Conservation (phyloP, 1,139 yeast genomes). For the Hyphopichia khmerensis region DNA sequence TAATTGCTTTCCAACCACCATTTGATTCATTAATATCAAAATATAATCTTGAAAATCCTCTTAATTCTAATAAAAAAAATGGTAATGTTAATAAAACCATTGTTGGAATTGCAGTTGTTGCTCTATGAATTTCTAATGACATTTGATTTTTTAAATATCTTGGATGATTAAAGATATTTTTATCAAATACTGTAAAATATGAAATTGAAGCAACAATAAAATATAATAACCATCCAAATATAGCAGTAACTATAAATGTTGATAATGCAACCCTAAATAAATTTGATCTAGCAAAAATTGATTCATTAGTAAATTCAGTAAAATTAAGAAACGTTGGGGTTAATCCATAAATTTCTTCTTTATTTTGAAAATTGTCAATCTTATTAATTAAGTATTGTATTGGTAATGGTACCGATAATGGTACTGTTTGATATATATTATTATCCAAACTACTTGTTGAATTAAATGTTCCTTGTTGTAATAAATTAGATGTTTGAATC, state of each 20-base stretch:
- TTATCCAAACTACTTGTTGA: slow-evolving; percentile 7
- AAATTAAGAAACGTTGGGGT: slow-evolving; percentile 39
- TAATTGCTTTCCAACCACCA: slow-evolving; percentile 67
- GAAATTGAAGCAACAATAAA: slow-evolving; percentile 73
- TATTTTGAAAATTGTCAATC: slow-evolving; percentile 27
- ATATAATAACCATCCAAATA: slow-evolving; percentile 85
- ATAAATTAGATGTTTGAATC: background rate
- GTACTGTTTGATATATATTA: background rate
- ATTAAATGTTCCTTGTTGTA: slow-evolving; percentile 6
- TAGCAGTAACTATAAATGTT: slow-evolving; percentile 66
- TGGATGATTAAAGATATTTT: slow-evolving; percentile 90
- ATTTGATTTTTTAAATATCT: slow-evolving; percentile 92
- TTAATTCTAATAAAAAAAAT: slow-evolving; percentile 80
- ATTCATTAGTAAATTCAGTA: slow-evolving; percentile 54
- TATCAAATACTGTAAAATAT: slow-evolving; percentile 78
- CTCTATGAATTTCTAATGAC: slow-evolving; percentile 75
- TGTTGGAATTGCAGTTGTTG: slow-evolving; percentile 75
- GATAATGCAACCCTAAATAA: slow-evolving; percentile 68
- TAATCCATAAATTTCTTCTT: slow-evolving; percentile 39
- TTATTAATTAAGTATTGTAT: slow-evolving; percentile 16
- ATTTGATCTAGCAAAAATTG: slow-evolving; percentile 71
- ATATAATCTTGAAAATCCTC: slow-evolving; percentile 80
- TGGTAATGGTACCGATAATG: slow-evolving; percentile 11
- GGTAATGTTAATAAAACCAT: slow-evolving; percentile 89
- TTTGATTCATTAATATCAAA: slow-evolving; percentile 59